phyloP scores from a whole-genome alignment of 1,284 basidiomycete genomes.

The Ceratobasidium sp. region DNA sequence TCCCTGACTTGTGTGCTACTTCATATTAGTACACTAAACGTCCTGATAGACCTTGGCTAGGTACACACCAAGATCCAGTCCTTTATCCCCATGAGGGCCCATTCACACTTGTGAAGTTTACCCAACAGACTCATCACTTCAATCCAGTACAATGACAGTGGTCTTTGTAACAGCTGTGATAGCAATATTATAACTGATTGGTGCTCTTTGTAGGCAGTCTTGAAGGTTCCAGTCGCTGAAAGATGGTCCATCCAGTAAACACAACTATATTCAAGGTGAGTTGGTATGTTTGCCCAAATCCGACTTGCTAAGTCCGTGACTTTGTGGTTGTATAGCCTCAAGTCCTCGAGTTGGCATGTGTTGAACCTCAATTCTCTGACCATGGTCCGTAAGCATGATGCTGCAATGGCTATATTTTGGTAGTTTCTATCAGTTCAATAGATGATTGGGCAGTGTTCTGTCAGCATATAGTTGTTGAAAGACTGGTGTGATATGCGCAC shows the following conservation, averaged over 20 bases:
- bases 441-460: not conserved
- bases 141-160: conserved; percentile 13
- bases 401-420: not conserved
- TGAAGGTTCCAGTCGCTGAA: not conserved
- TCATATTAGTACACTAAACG: not conserved
- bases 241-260: conserved; percentile 9
- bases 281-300: not conserved
- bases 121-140: conserved; percentile 3
- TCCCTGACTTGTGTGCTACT: not conserved
- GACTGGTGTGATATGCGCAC: conserved; percentile 15
- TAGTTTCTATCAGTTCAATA: not conserved
- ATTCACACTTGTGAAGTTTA: not conserved
- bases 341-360: not conserved
- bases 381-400: not conserved
- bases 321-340: not conserved
- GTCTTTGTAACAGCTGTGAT: too few relatives aligned
- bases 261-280: conserved; percentile 3
- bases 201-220: not conserved
- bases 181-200: not conserved
- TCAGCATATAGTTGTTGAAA: conserved; percentile 22
- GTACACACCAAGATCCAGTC: not conserved
- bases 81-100: not conserved
- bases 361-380: conserved; percentile 4
- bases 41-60: not conserved
- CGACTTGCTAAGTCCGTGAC: not conserved